These are phyloP conservation scores for Friedmanniomyces simplex DNA, from an alignment of 495 filamentous ascomycete species.

Conservation along the genomic window DNA sequence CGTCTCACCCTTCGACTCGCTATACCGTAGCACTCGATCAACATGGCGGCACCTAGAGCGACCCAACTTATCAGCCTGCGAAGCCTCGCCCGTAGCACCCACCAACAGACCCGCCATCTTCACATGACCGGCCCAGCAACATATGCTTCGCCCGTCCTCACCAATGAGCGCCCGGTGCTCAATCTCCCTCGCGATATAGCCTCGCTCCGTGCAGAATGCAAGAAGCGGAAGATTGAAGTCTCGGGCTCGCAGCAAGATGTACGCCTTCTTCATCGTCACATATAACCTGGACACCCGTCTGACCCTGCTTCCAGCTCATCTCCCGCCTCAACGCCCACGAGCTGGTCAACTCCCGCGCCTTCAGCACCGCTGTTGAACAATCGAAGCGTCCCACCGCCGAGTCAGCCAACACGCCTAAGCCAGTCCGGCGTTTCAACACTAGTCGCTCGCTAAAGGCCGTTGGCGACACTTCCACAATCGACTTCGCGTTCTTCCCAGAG, in stretches of 20 bases:
- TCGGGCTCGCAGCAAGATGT: conserved; percentile 42
- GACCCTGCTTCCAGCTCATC: conserved; percentile 33
- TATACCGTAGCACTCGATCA: no score
- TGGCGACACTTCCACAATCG: conserved; percentile 51
- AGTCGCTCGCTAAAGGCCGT: conserved; percentile 44
- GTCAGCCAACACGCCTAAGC: conserved; percentile 17
- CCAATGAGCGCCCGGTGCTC: conserved; percentile 26
- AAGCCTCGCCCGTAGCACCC: conserved; percentile 8
- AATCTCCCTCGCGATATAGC: conserved; percentile 29
- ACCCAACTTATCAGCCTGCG: conserved; percentile 18
- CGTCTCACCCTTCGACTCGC: no score
- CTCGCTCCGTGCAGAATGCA: conserved; percentile 28
- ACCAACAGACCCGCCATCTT: conserved; percentile 34
- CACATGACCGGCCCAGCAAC: conserved; percentile 41
- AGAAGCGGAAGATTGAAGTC: conserved; percentile 41
- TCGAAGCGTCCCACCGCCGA: conserved; percentile 25
- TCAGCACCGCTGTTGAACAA: conserved; percentile 41
- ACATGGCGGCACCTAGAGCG: conserved; percentile 18
- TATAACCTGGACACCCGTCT: conserved; percentile 29
- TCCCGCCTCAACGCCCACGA: conserved; percentile 46
- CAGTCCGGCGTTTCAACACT: conserved; percentile 50
- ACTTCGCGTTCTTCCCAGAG: conserved; percentile 51
- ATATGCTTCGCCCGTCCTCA: conserved; percentile 29
- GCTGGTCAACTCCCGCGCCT: conserved; percentile 41
- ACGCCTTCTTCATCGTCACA: conserved; percentile 22